Base-by-base conservation (phyloP, 345 rosid genomes). In the Populus euphratica region DNA sequence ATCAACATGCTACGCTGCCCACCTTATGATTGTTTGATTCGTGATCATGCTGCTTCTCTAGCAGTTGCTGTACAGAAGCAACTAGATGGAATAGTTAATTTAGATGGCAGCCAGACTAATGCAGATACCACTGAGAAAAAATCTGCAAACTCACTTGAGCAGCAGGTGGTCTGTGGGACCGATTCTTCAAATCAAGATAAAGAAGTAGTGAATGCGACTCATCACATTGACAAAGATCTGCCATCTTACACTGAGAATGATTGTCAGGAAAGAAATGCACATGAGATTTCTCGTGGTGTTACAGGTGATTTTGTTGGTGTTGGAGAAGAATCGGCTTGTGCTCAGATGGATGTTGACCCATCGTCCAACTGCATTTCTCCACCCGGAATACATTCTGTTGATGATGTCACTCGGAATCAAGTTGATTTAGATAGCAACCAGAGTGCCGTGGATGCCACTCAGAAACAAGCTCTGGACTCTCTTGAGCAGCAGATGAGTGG, bases 31-130 rank as follows among this genome's bases (percentile, higher is more conserved):
- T 93, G 94, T 39, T 83, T 92, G 62, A 85, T 90, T 74, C 92
- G 92, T 61, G 99, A 95, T 85, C 89, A 91, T 81, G 96, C 94
- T 68, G 75, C 87, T 80, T 91, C 98, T 67, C 80, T 92, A 68
- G 89, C 91, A 14, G 88, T 87, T 73, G 77, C 74, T 76, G 86
- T 93, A 41, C 92, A 87, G 77, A 87, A 85, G 84, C 88, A 90
- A 80, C 84, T 91, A 80, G 81, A 77, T 82, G 80, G 86, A 25
- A 50, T 81, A 50, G 54, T 81, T 54, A 70, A 64, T 88, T 73
- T 76, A 14, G 85, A 76, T 70, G 86, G 85, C 74, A 69, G 80
- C 38, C 52, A 77, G 72, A 68, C 49, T 36, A 70, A 49, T 62
- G 81, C 41, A 20, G 86, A 73, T 74, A 41, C 64, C 17, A 38